These are phyloP conservation scores for Tricholoma matsutake DNA, from an alignment of 768 basidiomycete genomes.

Conservation along the genomic window DNA sequence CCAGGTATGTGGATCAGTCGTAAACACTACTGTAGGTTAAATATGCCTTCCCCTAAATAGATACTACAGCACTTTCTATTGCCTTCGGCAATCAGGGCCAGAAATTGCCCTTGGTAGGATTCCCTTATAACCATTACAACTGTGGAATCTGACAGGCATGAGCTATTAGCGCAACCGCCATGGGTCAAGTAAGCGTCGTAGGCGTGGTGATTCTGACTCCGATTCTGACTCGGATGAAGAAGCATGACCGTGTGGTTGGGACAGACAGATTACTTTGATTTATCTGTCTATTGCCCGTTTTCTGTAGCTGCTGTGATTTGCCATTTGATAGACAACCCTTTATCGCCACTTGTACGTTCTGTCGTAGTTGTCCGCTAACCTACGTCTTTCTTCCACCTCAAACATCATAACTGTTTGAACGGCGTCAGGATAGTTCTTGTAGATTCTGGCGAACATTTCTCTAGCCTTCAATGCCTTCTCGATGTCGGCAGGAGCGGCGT, in stretches of 20 bases:
- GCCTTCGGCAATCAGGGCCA: constrained; percentile 89
- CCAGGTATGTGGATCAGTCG: constrained; percentile 55
- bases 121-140: constrained; percentile 12
- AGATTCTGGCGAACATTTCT: constrained; percentile 43
- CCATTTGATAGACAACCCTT: background rate
- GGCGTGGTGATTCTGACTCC: constrained; percentile 58
- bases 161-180: constrained; percentile 71
- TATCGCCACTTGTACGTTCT: constrained; percentile 27
- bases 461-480: constrained; percentile 31
- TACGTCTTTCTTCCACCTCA: constrained; percentile 27
- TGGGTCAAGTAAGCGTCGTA: constrained; percentile 65
- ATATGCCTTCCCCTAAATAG: constrained; percentile 33
- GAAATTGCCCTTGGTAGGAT: constrained; percentile 77
- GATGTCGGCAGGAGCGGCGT: constrained; percentile 17
- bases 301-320: constrained; percentile 7
- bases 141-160: constrained; percentile 17
- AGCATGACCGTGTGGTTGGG: constrained; percentile 12
- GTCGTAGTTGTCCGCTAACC: constrained; percentile 27
- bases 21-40: constrained; percentile 6
- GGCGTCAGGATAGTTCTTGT: constrained; percentile 49
- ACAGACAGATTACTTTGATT: constrained; percentile 3
- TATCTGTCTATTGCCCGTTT: constrained; percentile 3
- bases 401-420: constrained; percentile 30
- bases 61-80: constrained; percentile 87
- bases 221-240: constrained; percentile 69